phyloP scores from a whole-genome alignment of 768 basidiomycete species.

The Pleurotus cornucopiae region DNA sequence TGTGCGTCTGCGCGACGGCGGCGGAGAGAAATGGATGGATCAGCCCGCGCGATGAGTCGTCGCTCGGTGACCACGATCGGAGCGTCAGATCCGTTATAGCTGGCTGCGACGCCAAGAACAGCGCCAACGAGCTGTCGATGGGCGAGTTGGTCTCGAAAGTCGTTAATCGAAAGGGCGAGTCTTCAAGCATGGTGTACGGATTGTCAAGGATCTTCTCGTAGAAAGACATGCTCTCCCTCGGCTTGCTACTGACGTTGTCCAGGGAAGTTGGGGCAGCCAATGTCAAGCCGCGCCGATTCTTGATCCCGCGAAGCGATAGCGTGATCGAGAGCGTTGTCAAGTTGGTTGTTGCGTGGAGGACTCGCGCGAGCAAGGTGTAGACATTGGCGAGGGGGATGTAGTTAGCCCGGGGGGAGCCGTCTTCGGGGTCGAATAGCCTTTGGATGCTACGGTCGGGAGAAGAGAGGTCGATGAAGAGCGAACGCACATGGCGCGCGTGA shows the following conservation, averaged over 20 bases:
- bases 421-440: not conserved
- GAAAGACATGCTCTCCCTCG: constrained; percentile 36
- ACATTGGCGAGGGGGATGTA: constrained; percentile 1
- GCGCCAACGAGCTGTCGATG: constrained; percentile 42
- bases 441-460: not conserved
- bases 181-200: constrained; percentile 39
- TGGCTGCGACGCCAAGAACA: constrained; percentile 48
- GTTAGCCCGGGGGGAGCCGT: not conserved
- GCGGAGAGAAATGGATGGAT: constrained; percentile 19
- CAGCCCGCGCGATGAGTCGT: not conserved
- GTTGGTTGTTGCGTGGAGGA: not conserved
- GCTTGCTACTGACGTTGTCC: constrained; percentile 34
- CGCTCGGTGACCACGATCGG: not conserved
- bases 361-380: not conserved
- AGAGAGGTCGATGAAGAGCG: not conserved
- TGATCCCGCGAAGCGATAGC: not conserved
- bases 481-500: constrained; percentile 1
- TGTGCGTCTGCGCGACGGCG: not conserved
- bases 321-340: not conserved
- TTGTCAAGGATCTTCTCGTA: constrained; percentile 44
- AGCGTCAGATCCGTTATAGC: constrained; percentile 45
- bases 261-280: constrained; percentile 40
- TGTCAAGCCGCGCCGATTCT: not conserved
- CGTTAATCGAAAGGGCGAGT: constrained; percentile 38
- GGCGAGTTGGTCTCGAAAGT: constrained; percentile 50